These are phyloP conservation scores for Paramecium bursaria DNA, from an alignment of 73 alveolate species.

Conservation along the genomic window DNA sequence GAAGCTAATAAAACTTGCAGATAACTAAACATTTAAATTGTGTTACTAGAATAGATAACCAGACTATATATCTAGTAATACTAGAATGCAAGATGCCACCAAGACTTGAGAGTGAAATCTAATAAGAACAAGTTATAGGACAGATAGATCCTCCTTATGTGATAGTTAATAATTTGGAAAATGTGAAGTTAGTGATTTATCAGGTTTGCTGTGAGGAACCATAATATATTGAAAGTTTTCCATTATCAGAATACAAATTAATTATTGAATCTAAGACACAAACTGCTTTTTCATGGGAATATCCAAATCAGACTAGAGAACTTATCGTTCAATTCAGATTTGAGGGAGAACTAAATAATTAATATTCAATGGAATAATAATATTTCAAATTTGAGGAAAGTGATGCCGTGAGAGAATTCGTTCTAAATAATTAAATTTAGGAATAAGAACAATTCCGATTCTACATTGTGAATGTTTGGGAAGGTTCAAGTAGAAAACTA, in stretches of 20 bases:
- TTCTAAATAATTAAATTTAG: constrained; percentile 12
- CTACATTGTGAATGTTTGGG: constrained; percentile 52
- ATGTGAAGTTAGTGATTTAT: constrained; percentile 15
- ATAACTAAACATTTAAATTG: constrained; percentile 39
- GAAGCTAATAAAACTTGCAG: background rate
- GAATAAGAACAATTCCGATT: constrained; percentile 46
- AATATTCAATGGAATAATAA: constrained; percentile 36
- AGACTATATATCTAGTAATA: constrained; percentile 20
- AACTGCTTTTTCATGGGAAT: constrained; percentile 57
- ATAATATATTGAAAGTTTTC: constrained; percentile 6
- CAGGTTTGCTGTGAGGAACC: constrained; percentile 17
- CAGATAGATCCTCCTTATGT: constrained; percentile 55
- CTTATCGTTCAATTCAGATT: constrained; percentile 4
- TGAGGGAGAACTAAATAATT: constrained; percentile 50
- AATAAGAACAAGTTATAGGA: background rate
- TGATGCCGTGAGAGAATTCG: constrained; percentile 31
- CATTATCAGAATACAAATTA: constrained; percentile 20
- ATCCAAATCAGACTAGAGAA: constrained; percentile 39
- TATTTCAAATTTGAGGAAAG: constrained; percentile 61
- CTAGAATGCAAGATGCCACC: constrained; percentile 8
- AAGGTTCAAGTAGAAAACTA: constrained; percentile 67
- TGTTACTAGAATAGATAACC: constrained; percentile 4
- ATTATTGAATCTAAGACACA: background rate
- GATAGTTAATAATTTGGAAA: constrained; percentile 36
- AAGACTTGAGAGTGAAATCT: background rate